Evolutionary conservation across 208 protist genomes (phyloP).

Genomic region (Trichomonas tenax): DNA sequence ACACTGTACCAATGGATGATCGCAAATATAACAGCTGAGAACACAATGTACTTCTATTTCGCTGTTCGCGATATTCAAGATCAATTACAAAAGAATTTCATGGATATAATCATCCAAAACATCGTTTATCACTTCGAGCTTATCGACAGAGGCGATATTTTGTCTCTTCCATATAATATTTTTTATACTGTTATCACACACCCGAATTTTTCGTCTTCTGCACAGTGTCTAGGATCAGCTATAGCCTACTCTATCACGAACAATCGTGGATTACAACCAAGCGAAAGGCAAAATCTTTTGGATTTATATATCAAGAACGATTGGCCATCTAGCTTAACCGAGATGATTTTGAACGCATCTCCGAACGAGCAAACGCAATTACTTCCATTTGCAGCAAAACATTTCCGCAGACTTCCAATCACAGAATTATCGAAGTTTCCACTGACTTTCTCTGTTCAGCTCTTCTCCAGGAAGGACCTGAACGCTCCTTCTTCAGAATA

Average conservation of each 20-base stretch:
- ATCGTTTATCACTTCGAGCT: background rate
- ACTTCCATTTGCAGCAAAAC: background rate
- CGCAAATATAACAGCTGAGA: background rate
- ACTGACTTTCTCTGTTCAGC: too few species aligned
- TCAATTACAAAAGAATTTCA: background rate
- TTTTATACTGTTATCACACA: background rate
- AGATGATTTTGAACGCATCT: background rate
- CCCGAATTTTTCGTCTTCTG: background rate
- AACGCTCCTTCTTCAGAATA: background rate
- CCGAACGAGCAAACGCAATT: background rate
- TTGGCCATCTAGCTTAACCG: background rate
- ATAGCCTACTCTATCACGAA: background rate
- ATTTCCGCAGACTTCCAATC: background rate
- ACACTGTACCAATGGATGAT: background rate
- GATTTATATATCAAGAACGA: background rate
- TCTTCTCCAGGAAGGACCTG: background rate
- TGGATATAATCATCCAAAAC: background rate
- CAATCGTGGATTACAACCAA: background rate
- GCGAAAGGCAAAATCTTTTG: background rate
- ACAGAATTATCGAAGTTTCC: background rate
- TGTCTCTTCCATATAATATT: background rate
- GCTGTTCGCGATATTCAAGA: background rate
- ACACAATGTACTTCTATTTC: background rate
- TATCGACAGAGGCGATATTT: background rate
- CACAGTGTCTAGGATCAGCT: background rate